These are phyloP conservation scores for Saccharomyces eubayanus DNA, from an alignment of 805 yeast genomes.

Conservation along the genomic window DNA sequence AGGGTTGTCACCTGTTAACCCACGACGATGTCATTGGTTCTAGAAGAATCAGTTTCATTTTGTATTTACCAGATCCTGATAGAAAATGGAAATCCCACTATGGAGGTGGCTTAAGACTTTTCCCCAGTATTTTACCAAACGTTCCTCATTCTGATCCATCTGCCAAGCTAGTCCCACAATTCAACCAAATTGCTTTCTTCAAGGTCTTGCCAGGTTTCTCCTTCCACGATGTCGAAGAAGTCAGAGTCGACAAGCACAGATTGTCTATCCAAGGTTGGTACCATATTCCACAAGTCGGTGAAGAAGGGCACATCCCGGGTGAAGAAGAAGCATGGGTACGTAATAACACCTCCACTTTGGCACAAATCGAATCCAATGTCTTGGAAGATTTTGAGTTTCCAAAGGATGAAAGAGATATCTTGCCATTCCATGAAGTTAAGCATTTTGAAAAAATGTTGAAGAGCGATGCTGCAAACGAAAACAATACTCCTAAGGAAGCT, in stretches of 20 bases:
- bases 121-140: conserved; percentile 79
- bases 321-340: conserved; percentile 57
- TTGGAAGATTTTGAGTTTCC: conserved; percentile 79
- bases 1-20: conserved; percentile 87
- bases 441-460: conserved; percentile 22
- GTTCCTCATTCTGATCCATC: conserved; percentile 77
- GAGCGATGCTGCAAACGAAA: conserved; percentile 2
- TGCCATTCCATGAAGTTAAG: conserved; percentile 35
- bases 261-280: conserved; percentile 97
- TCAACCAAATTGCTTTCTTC: conserved; percentile 93
- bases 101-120: conserved; percentile 87
- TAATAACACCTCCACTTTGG: conserved; percentile 70
- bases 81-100: conserved; percentile 80
- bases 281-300: conserved; percentile 92
- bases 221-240: conserved; percentile 98
- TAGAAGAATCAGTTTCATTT: conserved; percentile 82
- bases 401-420: conserved; percentile 43
- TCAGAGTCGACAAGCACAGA: conserved; percentile 81
- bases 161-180: conserved; percentile 74
- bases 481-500: conserved; percentile 1
- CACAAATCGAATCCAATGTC: conserved; percentile 68
- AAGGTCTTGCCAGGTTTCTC: conserved; percentile 93
- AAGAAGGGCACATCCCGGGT: conserved; percentile 72
- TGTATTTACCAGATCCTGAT: conserved; percentile 90
- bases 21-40: conserved; percentile 98